A percentile compares a stretch with the other conserved stretches of the same genome.
These are phyloP conservation scores for Metschnikowia arizonensis DNA, from an alignment of 805 yeast genomes.

Conservation along the genomic window DNA sequence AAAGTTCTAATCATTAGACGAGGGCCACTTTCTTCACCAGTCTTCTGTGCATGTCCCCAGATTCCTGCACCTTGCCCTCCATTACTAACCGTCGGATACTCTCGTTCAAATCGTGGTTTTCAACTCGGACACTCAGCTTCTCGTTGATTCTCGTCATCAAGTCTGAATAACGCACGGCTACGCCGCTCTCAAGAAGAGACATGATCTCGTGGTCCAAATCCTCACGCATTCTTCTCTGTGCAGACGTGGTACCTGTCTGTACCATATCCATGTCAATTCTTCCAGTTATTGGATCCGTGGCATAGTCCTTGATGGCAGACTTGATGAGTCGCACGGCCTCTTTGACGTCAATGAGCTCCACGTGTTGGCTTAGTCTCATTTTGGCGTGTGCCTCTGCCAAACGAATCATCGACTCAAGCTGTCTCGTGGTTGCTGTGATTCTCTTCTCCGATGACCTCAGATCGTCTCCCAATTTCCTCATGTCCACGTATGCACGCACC, in stretches of 20 bases:
- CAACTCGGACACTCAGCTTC: slow-evolving; percentile 59
- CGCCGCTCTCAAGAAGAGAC: slow-evolving; percentile 47
- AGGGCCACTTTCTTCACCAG: slow-evolving; percentile 38
- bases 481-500: slow-evolving; percentile 83
- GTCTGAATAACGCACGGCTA: slow-evolving; percentile 53
- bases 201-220: slow-evolving; percentile 64
- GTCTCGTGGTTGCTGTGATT: slow-evolving; percentile 97
- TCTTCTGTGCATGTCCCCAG: slow-evolving; percentile 71
- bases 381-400: slow-evolving; percentile 96
- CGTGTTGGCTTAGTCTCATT: slow-evolving; percentile 74
- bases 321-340: slow-evolving; percentile 93
- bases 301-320: slow-evolving; percentile 94
- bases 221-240: slow-evolving; percentile 73
- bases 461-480: slow-evolving; percentile 94
- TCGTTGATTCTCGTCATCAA: slow-evolving; percentile 63
- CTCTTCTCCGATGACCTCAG: slow-evolving; percentile 79
- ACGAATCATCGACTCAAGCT: slow-evolving; percentile 92
- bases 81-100: slow-evolving; percentile 62
- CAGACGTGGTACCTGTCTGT: slow-evolving; percentile 90
- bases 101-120: slow-evolving; percentile 65
- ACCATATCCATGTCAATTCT: slow-evolving; percentile 95
- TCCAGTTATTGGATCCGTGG: slow-evolving; percentile 96
- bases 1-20: too few relatives aligned
- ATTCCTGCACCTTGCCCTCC: slow-evolving; percentile 64
- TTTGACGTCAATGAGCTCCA: slow-evolving; percentile 74